Conservation (phyloP, 345 rosid species). For the Luvunga scandens region DNA sequence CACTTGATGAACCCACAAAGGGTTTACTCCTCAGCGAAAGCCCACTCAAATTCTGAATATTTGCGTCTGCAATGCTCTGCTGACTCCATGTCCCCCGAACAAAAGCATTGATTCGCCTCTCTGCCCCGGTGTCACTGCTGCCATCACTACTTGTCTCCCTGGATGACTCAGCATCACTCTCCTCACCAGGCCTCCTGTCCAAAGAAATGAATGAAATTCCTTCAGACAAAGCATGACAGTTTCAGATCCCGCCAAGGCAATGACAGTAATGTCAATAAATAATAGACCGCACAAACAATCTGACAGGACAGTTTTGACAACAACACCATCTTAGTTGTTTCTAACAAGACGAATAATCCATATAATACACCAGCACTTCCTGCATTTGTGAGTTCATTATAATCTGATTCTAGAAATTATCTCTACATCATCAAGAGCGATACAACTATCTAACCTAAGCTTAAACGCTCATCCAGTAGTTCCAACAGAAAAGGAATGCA, state of each 20-base stretch:
- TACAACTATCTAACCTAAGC: neutral
- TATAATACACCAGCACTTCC: neutral
- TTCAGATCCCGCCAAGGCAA: neutral
- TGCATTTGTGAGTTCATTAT: neutral
- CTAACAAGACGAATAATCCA: neutral
- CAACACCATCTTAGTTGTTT: neutral
- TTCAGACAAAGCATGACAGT: neutral
- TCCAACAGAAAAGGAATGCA: neutral
- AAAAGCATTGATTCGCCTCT: conserved; percentile 37
- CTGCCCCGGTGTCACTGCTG: conserved; percentile 46
- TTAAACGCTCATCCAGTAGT: neutral
- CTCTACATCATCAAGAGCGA: neutral
- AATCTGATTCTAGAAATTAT: neutral
- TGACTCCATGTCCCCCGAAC: conserved; percentile 30
- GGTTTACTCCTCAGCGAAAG: conserved; percentile 47
- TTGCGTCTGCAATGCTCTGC: conserved; percentile 28
- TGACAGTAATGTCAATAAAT: neutral
- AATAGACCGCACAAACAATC: neutral
- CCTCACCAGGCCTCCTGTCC: conserved; percentile 60
- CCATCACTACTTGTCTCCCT: conserved; percentile 73
- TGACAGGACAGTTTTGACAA: neutral
- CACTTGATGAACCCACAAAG: conserved; percentile 53
- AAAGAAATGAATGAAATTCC: neutral
- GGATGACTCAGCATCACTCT: conserved; percentile 61
- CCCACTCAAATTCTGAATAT: conserved; percentile 43